Base-by-base conservation (phyloP, 2,329 filamentous ascomycete genomes). In the Epichloe sp. region DNA sequence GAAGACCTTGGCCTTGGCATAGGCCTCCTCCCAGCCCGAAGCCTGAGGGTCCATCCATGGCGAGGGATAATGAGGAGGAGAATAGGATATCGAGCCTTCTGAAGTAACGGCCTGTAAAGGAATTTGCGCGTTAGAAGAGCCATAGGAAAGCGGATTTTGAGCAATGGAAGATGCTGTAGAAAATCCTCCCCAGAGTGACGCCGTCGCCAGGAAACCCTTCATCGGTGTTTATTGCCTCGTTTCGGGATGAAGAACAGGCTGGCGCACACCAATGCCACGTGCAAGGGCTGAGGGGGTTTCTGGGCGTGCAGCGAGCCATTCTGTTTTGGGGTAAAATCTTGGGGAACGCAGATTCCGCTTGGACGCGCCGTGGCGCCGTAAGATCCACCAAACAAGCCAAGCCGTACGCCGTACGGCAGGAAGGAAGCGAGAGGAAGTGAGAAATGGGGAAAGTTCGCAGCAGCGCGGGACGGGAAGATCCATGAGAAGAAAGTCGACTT, bases 1-100 rank as follows among this genome's bases (percentile, higher is more conserved):
- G 60, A 95, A 91, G 3, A 75, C 79, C 58, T 79, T 80, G 1
- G 90, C 90, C 65, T 85, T 83, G 19, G 69, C 71, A 59, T 95
- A 90, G 40, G 88, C 88, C 6, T 80, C 77, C 50, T 78, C 75
- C 89, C 89, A 95, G 54, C 77, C 78, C 44, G 78, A 71, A 11
- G 85, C 86, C 5, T 78, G 65, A 17, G 86, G 84, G 55, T 86
- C 79, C 70, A 85, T 84, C 88, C 89, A 95, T 71, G 89, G 89
- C 31, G 87, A 90, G 1, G 89, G 89, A 62, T 95, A 95, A 62
- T 77, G 78, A 2, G 88, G 86, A 12, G 68, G 68, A 3, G 75
- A 78, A 34, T 59, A 56, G 4, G 71, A 68, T 14, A 71, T 64
- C 35, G 55, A 47, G 36, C 52, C 51, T 37, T 53, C 42, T 23